phyloP scores from a whole-genome alignment of 306 rosid genomes.

The Malus asiatica region DNA sequence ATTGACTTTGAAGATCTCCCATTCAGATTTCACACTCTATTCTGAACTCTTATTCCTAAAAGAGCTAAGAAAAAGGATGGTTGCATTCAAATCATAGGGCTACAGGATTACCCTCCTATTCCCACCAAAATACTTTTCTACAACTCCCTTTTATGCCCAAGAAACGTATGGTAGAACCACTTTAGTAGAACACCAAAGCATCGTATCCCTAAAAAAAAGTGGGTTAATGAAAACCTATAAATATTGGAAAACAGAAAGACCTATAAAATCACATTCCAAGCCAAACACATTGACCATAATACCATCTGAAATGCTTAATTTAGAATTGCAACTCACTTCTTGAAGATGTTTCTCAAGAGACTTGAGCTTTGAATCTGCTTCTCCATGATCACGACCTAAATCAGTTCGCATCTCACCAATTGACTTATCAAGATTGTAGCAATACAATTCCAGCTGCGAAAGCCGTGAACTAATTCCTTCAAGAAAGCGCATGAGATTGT shows the following conservation, averaged over 20 bases:
- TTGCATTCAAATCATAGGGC: not conserved
- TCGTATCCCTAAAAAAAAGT: not conserved
- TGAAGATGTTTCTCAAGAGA: conserved; percentile 74
- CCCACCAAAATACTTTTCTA: not conserved
- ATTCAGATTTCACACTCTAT: not conserved
- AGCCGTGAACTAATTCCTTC: conserved; percentile 85
- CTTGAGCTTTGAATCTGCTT: conserved; percentile 64
- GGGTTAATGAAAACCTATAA: not conserved
- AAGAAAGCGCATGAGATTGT: conserved; percentile 72
- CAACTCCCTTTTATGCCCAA: not conserved
- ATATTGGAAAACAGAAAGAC: not conserved
- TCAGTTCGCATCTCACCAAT: conserved; percentile 90
- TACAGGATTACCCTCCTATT: not conserved
- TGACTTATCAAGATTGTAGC: conserved; percentile 87
- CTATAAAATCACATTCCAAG: not conserved
- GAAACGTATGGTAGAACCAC: not conserved
- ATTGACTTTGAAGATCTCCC: not conserved
- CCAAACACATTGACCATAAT: not conserved
- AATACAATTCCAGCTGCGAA: conserved; percentile 79
- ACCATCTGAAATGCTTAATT: not conserved
- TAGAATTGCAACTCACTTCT: conserved; percentile 49
- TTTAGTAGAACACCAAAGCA: not conserved
- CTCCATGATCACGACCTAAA: conserved; percentile 62
- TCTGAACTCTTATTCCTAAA: not conserved
- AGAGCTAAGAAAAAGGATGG: not conserved